Conservation (phyloP, 2,329 filamentous ascomycete genomes). For the Ophiostoma populinum region DNA sequence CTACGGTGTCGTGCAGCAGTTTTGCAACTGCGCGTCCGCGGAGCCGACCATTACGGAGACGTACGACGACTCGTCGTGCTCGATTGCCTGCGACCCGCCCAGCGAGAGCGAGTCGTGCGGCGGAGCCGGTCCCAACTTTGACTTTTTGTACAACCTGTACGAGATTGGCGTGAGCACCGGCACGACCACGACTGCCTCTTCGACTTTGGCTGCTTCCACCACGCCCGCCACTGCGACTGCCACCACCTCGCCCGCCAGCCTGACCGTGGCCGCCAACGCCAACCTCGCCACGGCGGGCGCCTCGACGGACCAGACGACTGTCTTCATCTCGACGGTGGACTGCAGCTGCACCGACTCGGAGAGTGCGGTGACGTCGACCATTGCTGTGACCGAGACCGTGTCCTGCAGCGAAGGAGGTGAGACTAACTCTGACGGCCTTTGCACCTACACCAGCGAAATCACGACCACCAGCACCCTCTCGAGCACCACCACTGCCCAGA, state of each 20-base stretch:
- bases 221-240: not conserved
- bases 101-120: constrained; percentile 8
- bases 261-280: not conserved
- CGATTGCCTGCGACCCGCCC: constrained; percentile 7
- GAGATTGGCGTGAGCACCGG: not conserved
- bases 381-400: constrained; percentile 6
- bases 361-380: constrained; percentile 1
- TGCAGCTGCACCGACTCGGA: constrained; percentile 8
- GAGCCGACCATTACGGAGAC: constrained; percentile 10
- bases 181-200: not conserved
- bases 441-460: not conserved
- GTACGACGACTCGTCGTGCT: constrained; percentile 9
- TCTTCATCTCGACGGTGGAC: constrained; percentile 10
- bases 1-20: constrained; percentile 10
- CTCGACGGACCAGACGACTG: constrained; percentile 1
- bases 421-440: constrained; percentile 6
- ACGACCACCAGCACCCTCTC: not conserved
- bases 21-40: constrained; percentile 8
- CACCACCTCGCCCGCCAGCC: not conserved
- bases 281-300: not conserved
- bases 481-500: not conserved
- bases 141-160: constrained; percentile 12
- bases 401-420: constrained; percentile 10
- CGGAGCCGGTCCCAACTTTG: constrained; percentile 8
- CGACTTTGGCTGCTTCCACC: not conserved